These are phyloP conservation scores for Aristolochia contorta DNA, from an alignment of 164 flowering plant species.

Conservation along the genomic window DNA sequence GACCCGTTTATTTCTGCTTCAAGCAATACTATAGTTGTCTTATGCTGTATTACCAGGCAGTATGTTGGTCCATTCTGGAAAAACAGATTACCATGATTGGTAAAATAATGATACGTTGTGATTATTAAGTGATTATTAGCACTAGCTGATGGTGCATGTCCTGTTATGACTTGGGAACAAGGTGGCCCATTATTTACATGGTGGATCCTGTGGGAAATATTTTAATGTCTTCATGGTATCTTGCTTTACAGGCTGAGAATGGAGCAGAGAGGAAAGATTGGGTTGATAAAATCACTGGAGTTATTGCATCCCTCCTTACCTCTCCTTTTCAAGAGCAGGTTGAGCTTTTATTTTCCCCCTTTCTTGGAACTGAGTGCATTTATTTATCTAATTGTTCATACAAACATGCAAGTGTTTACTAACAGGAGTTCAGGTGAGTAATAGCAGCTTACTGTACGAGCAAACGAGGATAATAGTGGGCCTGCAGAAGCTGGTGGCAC, in stretches of 20 bases:
- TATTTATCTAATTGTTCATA: conserved; percentile 2
- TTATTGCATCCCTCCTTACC: conserved; percentile 71
- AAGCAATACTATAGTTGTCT: not conserved
- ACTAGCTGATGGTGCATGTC: too few species aligned
- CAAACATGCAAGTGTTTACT: conserved; percentile 7
- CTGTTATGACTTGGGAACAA: too few species aligned
- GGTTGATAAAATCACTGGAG: conserved; percentile 83
- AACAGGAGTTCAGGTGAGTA: conserved; percentile 7
- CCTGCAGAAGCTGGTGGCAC: conserved; percentile 14
- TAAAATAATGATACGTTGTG: too few species aligned
- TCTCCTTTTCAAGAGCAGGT: conserved; percentile 74
- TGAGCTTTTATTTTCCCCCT: not conserved
- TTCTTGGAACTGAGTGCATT: not conserved
- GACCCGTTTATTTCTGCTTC: not conserved
- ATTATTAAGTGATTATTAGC: too few species aligned
- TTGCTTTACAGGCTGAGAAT: conserved; percentile 74
- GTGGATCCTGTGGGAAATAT: too few species aligned
- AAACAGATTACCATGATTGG: too few species aligned
- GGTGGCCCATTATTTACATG: too few species aligned
- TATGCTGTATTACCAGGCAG: too few species aligned
- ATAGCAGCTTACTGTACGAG: conserved; percentile 24
- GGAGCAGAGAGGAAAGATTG: conserved; percentile 88
- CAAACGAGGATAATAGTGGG: conserved; percentile 14
- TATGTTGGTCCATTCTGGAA: too few species aligned
- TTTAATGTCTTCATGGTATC: too few species aligned